Conservation (phyloP, 2,329 filamentous ascomycete species). For the Neofusicoccum ribis region DNA sequence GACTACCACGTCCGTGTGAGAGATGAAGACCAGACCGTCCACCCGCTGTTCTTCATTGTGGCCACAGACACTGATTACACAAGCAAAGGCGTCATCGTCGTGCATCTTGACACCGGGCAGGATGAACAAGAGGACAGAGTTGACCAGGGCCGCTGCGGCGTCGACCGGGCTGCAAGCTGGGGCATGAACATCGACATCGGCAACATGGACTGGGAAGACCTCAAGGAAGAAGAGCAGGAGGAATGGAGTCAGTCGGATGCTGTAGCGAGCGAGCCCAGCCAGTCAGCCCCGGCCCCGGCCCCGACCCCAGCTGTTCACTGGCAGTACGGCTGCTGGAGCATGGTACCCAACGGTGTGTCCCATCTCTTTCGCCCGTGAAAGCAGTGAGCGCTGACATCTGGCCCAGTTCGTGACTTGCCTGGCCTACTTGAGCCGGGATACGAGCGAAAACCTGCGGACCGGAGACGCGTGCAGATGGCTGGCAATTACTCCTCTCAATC, state of each 20-base stretch:
- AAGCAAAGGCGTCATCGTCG: not conserved
- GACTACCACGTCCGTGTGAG: not conserved
- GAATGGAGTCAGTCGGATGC: too few species aligned
- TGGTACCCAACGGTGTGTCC: not conserved
- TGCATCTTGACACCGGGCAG: not conserved
- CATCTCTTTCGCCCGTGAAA: too few species aligned
- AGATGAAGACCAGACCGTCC: not conserved
- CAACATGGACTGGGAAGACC: not conserved
- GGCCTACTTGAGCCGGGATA: not conserved
- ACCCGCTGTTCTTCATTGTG: slow-evolving; percentile 1
- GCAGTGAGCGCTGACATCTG: not conserved
- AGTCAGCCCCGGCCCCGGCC: not conserved
- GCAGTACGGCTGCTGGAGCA: not conserved
- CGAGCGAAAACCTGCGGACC: not conserved
- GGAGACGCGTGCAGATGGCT: not conserved
- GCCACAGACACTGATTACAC: not conserved
- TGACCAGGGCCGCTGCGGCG: not conserved
- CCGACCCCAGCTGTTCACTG: not conserved
- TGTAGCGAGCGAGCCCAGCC: too few species aligned
- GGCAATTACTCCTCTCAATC: not conserved
- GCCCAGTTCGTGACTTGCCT: not conserved
- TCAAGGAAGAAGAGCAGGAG: not conserved
- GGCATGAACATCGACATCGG: not conserved
- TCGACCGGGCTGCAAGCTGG: not conserved
- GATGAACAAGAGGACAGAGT: not conserved